Percentiles rank a stretch among this genome's conserved stretches.
These are phyloP conservation scores for Basipetospora chlamydospora DNA, from an alignment of 2,329 filamentous ascomycete species.

Conservation along the genomic window DNA sequence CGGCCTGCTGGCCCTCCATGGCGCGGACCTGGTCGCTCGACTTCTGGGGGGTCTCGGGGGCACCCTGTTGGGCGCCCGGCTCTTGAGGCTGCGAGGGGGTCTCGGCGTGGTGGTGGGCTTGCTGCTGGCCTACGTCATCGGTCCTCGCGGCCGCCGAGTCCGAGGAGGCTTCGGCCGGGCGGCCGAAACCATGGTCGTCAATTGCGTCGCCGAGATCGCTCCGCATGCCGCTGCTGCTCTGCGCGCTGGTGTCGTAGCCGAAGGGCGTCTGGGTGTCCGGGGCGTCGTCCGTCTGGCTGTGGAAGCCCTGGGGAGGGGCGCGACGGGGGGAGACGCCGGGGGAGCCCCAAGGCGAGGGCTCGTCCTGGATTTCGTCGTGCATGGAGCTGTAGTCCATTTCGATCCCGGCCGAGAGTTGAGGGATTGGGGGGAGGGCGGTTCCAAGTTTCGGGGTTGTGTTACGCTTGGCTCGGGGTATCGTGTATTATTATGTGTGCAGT, in stretches of 20 bases:
- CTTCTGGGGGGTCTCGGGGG: slow-evolving; percentile 11
- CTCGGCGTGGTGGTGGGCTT: no score
- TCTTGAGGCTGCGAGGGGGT: background rate
- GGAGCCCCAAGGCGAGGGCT: slow-evolving; percentile 4
- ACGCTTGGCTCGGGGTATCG: no score
- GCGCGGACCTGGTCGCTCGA: slow-evolving; percentile 13
- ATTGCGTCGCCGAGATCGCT: background rate
- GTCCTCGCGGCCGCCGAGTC: background rate
- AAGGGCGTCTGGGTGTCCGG: slow-evolving; percentile 5
- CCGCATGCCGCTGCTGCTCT: slow-evolving; percentile 1
- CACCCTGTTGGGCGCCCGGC: background rate
- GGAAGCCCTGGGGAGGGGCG: background rate
- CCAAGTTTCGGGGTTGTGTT: no score
- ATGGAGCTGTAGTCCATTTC: slow-evolving; percentile 5
- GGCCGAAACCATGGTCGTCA: background rate
- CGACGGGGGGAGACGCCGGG: slow-evolving; percentile 3
- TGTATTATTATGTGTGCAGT: no score
- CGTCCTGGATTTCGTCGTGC: slow-evolving; percentile 1
- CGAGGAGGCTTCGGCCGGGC: background rate
- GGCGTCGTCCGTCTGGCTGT: slow-evolving; percentile 1
- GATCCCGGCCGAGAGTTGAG: background rate
- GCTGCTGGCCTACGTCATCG: background rate
- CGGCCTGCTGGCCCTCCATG: slow-evolving; percentile 7
- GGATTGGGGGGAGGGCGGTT: background rate
- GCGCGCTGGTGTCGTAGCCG: slow-evolving; percentile 1